Evolutionary conservation across 768 basidiomycete genomes (phyloP).

Genomic region (Lanmaoa rubissima): DNA sequence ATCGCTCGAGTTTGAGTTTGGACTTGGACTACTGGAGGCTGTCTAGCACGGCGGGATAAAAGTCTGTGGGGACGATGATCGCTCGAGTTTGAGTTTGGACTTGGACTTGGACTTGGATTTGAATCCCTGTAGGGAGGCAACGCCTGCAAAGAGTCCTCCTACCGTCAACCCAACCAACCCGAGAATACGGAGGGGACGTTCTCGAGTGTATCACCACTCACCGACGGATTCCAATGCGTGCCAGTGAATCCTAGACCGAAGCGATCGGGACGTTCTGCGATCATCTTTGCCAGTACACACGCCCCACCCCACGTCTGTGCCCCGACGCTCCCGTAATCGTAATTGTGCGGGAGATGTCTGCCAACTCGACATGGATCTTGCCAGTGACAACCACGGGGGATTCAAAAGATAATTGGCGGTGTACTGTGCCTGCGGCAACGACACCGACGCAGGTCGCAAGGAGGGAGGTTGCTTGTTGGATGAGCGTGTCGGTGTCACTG

Average conservation of each 20-base stretch:
- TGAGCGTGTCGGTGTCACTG: slow-evolving; percentile 34
- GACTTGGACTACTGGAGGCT: slow-evolving; percentile 48
- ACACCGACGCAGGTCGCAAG: slow-evolving; percentile 58
- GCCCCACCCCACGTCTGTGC: slow-evolving; percentile 61
- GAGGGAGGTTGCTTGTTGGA: slow-evolving; percentile 50
- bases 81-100: slow-evolving; percentile 3
- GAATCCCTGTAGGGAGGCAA: background rate
- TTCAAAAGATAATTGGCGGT: slow-evolving; percentile 51
- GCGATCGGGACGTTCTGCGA: slow-evolving; percentile 51
- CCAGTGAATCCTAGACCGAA: slow-evolving; percentile 41
- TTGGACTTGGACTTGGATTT: background rate
- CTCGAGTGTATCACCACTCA: background rate
- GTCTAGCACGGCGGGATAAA: slow-evolving; percentile 44
- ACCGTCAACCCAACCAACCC: slow-evolving; percentile 48
- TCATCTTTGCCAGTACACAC: slow-evolving; percentile 38
- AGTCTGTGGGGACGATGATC: slow-evolving; percentile 45
- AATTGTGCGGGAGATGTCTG: slow-evolving; percentile 68
- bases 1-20: slow-evolving; percentile 16
- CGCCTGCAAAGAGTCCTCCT: slow-evolving; percentile 31
- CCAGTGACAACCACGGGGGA: no score
- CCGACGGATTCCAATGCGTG: background rate
- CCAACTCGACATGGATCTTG: slow-evolving; percentile 44
- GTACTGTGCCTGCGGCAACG: slow-evolving; percentile 56
- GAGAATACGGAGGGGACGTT: slow-evolving; percentile 37
- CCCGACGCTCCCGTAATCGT: slow-evolving; percentile 69